Percentiles rank a stretch among this genome's conserved stretches.
Evolutionary conservation across 116 monocot genomes (phyloP).

Genomic region (Trichopus zeylanicus): DNA sequence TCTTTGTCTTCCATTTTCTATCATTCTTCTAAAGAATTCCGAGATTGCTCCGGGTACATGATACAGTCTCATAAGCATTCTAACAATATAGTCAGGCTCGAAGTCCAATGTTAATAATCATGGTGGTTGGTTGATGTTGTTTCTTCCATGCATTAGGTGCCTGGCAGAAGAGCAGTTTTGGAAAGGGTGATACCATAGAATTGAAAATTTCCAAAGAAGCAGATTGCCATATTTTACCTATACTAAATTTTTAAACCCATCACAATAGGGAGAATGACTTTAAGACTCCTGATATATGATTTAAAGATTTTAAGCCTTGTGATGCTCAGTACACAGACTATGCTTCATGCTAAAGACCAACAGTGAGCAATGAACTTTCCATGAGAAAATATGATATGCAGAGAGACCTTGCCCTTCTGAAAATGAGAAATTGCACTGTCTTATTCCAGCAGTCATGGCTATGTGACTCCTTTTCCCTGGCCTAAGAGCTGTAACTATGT

Average conservation of each 20-base stretch:
- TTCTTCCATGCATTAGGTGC: constrained; percentile 60
- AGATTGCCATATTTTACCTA: constrained; percentile 32
- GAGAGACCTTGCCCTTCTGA: constrained; percentile 58
- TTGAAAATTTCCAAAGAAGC: constrained; percentile 24
- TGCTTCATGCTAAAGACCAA: constrained; percentile 67
- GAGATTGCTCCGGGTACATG: constrained; percentile 10
- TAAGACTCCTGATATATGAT: constrained; percentile 12
- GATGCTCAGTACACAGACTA: constrained; percentile 42
- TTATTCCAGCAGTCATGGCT: constrained; percentile 63
- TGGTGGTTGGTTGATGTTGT: constrained; percentile 42
- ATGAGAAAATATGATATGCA: constrained; percentile 51
- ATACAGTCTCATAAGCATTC: constrained; percentile 17
- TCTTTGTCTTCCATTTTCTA: not conserved
- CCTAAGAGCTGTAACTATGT: constrained; percentile 75
- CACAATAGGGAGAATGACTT: constrained; percentile 12
- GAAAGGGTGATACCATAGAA: constrained; percentile 54
- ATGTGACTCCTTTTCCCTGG: constrained; percentile 58
- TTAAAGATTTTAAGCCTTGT: constrained; percentile 42
- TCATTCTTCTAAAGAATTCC: not conserved
- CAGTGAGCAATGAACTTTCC: constrained; percentile 57
- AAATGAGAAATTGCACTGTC: constrained; percentile 47
- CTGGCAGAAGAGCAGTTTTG: constrained; percentile 56
- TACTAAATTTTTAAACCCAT: constrained; percentile 54
- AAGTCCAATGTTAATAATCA: constrained; percentile 23
- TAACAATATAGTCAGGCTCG: constrained; percentile 11